phyloP scores from a whole-genome alignment of 1,284 basidiomycete species.

The Melampsora americana region DNA sequence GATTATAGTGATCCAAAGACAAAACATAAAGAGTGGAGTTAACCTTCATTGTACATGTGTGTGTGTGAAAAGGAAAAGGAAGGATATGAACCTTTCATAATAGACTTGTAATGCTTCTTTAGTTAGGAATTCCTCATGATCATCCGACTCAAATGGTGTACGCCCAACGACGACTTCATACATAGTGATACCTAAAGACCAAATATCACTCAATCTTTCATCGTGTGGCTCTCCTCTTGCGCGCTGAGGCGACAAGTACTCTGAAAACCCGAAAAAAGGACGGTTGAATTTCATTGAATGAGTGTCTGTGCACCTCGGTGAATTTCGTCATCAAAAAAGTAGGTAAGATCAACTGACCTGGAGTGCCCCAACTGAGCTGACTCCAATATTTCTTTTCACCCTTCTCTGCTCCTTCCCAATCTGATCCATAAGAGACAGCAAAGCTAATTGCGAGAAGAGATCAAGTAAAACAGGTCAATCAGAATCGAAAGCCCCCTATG shows the following conservation, averaged over 20 bases:
- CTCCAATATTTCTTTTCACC: constrained; percentile 27
- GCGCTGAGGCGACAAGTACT: constrained; percentile 84
- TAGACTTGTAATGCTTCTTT: constrained; percentile 75
- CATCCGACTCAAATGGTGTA: constrained; percentile 81
- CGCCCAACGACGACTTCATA: constrained; percentile 86
- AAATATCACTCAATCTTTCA: constrained; percentile 84
- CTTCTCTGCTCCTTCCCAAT: constrained; percentile 1
- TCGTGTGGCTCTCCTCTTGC: constrained; percentile 80
- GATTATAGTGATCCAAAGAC: not conserved
- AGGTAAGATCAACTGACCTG: constrained; percentile 60
- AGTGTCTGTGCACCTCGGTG: no score
- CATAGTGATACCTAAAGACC: constrained; percentile 86
- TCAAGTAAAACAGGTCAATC: not conserved
- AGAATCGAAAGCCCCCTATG: not conserved
- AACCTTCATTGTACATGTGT: constrained; percentile 58
- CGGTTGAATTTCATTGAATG: no score
- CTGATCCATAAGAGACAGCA: constrained; percentile 11
- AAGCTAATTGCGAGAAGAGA: not conserved
- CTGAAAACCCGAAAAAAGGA: constrained; percentile 18
- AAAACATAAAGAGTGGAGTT: constrained; percentile 58
- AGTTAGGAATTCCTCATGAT: constrained; percentile 75
- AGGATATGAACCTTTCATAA: constrained; percentile 62
- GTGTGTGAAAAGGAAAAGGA: constrained; percentile 14
- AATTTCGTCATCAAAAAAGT: no score
- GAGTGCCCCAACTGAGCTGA: constrained; percentile 74